Evolutionary conservation across 805 yeast genomes (phyloP), one percentile per base, ranked within the genome.

Genomic region (Priceomyces carsonii): DNA sequence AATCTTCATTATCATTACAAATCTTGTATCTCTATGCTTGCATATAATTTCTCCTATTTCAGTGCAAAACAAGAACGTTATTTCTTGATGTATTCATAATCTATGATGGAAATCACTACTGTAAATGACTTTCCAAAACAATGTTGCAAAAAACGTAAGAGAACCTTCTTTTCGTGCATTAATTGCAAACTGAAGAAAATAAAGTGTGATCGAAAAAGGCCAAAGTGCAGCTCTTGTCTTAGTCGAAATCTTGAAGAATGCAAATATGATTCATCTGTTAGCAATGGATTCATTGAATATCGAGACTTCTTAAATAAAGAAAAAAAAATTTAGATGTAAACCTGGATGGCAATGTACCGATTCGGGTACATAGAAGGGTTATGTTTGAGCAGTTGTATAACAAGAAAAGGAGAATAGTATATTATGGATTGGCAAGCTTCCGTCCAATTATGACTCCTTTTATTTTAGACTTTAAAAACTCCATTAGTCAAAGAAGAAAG

Each of bases 151-250:
- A 29, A 18, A 17, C 24, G 33, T 5, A 29, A 17, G 9, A 18
- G 33, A 16, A 13, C 21, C 17, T 13, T 21, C 6, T 25, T 20
- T 21, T 19, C 33, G 8, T 29, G 33, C 15, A 16, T 9, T n/a
- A 12, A 19, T 12, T 29, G 33, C 15, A 29, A 29, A 13, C 12
- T 12, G 10, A 29, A 25, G 10, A 29, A 29, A 21, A 29, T 21
- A 8, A 29, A 29, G 15, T 29, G 33, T 29, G 33, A 29, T 20
- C 17, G 33, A 18, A 29, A 29, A 17, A 29, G 18, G 15, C 33
- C 33, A 12, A 19, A n/a, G 21, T 29, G 33, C 14, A 14, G 21
- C 12, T 19, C 33, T 21, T 29, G 33, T 19, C n/a, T 29, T 4
- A 21, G 17, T 20, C 17, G 22, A 12, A 21, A 21, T 5, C n/a